Evolutionary conservation across 768 basidiomycete species (phyloP), one percentile per base, ranked within the genome.

Genomic region (Cyclocybe aegerita): DNA sequence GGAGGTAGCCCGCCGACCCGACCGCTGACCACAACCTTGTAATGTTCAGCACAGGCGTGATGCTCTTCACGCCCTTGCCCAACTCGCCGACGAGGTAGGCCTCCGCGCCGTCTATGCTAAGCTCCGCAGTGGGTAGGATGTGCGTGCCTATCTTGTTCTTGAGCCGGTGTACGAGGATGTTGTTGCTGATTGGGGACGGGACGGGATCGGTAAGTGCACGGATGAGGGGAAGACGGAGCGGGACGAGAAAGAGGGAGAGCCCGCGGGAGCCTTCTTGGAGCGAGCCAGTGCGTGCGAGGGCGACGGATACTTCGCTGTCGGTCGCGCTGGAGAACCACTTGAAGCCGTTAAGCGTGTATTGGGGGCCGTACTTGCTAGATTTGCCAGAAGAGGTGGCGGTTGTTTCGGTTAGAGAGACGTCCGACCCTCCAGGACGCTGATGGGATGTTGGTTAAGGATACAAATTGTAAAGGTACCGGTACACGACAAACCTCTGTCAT

Each of bases 261-360:
- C 78, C 79, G 7, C 81, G 78, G 0, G 88, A 84, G 5, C 89
- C 88, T 9, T 72, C 65, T 42, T 70, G 56, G 23, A 62, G 51
- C 0, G 79, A 64, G 0, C 86, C 88, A 1, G 88, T 90, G 34
- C 88, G 83, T 4, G 87, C 90, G 4, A 91, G 70, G 1, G 86
- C 87, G 17, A 91, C 73, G 0, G 87, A 78, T 7, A 90, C 70
- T 52, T 91, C 72, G 54, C 85, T 81, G 57, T 91, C 90, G 0
- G 88, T 88, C 1, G 90, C 90, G 57, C 86, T 88, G 11, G 88
- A 89, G 65, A 90, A 90, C 88, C 88, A 90, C 68, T 90, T 90
- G 64, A 90, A 80, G 3, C 88, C 87, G 55, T 89, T 71, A 15
- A 90, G 64, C 14, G 60, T 70, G 62, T 86, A 87, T 43, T 73